These are phyloP conservation scores for Stephania cephalantha DNA, from an alignment of 164 flowering plant genomes.

Conservation along the genomic window DNA sequence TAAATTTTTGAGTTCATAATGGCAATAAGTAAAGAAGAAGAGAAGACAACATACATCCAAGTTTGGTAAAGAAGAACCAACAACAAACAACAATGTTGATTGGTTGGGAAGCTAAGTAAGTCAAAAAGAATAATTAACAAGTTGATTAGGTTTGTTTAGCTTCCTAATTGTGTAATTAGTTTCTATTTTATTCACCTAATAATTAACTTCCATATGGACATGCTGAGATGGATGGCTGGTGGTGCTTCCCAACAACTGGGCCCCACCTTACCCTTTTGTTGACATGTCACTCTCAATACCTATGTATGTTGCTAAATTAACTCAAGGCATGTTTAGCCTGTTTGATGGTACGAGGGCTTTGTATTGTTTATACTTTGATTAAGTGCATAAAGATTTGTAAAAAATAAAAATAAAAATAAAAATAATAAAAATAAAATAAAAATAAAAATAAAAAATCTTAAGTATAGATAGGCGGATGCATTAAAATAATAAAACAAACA, in stretches of 20 bases:
- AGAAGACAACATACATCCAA: conserved; percentile 7
- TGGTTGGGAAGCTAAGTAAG: conserved; percentile 14
- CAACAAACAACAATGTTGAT: conserved; percentile 2
- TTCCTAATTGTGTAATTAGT: background rate
- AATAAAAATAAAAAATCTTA: too few relatives aligned
- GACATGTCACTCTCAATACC: conserved; percentile 3
- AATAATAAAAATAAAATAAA: too few relatives aligned
- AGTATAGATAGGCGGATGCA: too few relatives aligned
- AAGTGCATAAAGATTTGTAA: too few relatives aligned
- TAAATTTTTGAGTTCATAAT: background rate
- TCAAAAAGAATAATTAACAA: conserved; percentile 1
- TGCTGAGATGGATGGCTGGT: background rate
- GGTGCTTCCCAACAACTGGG: conserved; percentile 4
- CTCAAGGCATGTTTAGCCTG: too few relatives aligned
- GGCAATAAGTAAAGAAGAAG: background rate
- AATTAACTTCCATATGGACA: background rate
- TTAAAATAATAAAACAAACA: too few relatives aligned
- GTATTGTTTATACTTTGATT: too few relatives aligned
- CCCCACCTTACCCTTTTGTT: background rate
- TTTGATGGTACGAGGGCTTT: too few relatives aligned
- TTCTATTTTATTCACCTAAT: background rate
- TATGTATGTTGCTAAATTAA: too few relatives aligned
- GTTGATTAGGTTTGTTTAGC: background rate
- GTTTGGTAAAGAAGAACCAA: conserved; percentile 26
- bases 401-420: too few relatives aligned